Base-by-base conservation (phyloP, 148 eudicot species). In the Bassia scoparia region DNA sequence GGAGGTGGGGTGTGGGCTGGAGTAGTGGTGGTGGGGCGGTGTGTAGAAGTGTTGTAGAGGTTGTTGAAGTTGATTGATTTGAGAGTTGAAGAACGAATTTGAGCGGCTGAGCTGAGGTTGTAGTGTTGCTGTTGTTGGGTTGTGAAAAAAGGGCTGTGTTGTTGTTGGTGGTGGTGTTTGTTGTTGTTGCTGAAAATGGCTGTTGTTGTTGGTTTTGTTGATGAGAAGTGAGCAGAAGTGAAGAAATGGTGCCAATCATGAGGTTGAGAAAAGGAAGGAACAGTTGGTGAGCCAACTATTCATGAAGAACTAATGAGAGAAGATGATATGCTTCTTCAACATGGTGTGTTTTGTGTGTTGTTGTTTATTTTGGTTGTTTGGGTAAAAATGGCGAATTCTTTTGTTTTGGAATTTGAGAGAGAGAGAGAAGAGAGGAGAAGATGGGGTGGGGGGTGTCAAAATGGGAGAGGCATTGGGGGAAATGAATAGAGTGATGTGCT, bases 181-280 rank as follows among this genome's bases (percentile, higher is more conserved):
- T 20, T 3, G 56, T 20, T 20, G 56, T 41, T 41, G 46, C 26
- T 67, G 20, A 8, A 8, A 23, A 14, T 49, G 74, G 74, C 23
- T 63, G 63, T n/a, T 26, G n/a, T 62, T 75, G 68, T 83, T 66
- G 60, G n/a, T n/a, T n/a, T n/a, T n/a, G n/a, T n/a, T n/a, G n/a
- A n/a, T 78, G 77, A 74, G 74, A 76, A 21, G 84, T 37, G 54
- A 84, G 72, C 71, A 44, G 97, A 89, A 53, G 91, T 86, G 81
- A 87, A 67, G 31, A 77, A 59, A 91, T 91, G 74, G 93, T 91
- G 75, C 81, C 95, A 23, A 94, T 89, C 83, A 89, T 83, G 83
- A 91, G 50, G 64, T 89, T 89, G 69, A 94, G 89, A 62, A 94
- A 31, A 91, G 75, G 66, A 94, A 91, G 68, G 83, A 26, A 94